Evolutionary conservation across 352 stramenopile genomes (phyloP), one percentile per base, ranked within the genome.

Genomic region (Pythium aphanidermatum): DNA sequence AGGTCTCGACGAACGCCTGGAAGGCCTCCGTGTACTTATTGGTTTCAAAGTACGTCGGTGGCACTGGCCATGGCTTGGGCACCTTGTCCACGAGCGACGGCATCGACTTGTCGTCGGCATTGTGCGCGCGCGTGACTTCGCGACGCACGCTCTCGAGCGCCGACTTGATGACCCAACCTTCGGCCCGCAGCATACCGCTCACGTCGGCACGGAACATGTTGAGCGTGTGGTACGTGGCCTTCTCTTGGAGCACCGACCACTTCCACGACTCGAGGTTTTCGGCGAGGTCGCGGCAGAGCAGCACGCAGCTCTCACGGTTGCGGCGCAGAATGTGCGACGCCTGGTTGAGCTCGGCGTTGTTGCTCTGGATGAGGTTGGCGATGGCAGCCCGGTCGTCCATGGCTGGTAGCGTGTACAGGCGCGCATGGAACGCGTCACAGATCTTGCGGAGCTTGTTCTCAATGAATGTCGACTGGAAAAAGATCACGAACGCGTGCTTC

Each of bases 11-110:
- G 61, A 99, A 98, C 48, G 90, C 69, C 68, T 99, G 97, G 69
- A 98, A 99, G 21, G 89, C 95, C 31, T 96, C 86, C 11, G 96
- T 99, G 70, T 99, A 99, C 68, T 98, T 98, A 83, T 99, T 99
- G 20, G 92, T 98, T 43, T 97, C 79, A 67, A 99, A 99, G 73
- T 98, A 96, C 11, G 97, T 99, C 14, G 97, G 97, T 38, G 96
- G 90, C 20, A 82, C 93, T 7, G 95, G 95, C 95, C 96, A 98
- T 2, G 91, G 92, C 63, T 97, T 96, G 19, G 93, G 73, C 29
- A 99, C 85, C 33, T 74, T 80, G 58, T 98, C 91, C 36, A 98
- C 77, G 24, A 98, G 81, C 49, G 74, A 95, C 44, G 90, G 88
- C 81, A 97, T 96, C 31, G 83, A 92, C 58, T 94, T 93, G 60